Base-by-base conservation (phyloP, 2,329 filamentous ascomycete species). In the Neonectria faginata region DNA sequence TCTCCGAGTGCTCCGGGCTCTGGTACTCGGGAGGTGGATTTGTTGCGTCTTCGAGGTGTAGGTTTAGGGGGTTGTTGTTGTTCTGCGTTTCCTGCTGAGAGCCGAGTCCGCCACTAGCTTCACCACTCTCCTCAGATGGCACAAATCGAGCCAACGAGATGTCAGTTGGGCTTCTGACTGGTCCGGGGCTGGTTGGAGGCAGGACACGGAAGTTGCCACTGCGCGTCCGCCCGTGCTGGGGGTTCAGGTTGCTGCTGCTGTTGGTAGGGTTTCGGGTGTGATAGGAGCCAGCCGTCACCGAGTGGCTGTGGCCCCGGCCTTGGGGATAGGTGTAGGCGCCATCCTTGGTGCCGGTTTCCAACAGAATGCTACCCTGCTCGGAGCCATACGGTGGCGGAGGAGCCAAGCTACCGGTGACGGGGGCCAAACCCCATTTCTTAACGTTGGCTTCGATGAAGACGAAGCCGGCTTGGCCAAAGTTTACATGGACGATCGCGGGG, bases 401-500 rank as follows among this genome's bases (percentile, higher is more conserved):
- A 29, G 96, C 96, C 64, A 99, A 85, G 74, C 93, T 97, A 64
- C 96, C 96, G 1, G 93, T 97, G 87, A 97, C 97, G 5, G 96
- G 96, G 52, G 96, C 96, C 60, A 99, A 84, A 2, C 96, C 96
- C 96, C 96, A 99, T 84, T 98, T 99, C 88, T 99, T 99, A 65
- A 99, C 96, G 75, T 99, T 99, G 67, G 95, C 96, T 80, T 99
- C 96, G 73, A 99, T 98, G 76, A 98, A 99, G 53, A 99, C 96
- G 76, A 98, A 99, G 36, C 96, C 96, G 75, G 96, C 93, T 78
- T 99, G 96, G 8, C 96, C 96, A 78, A 99, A 97, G 79, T 99
- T 99, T 76, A 98, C 96, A 77, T 99, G 95, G 1, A 99, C 88
- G 33, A 91, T 91, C 74, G 93, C 94, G 16, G 96, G 96, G 0